Percentiles rank a stretch among this genome's conserved stretches.
phyloP scores from a whole-genome alignment of 2,329 filamentous ascomycete genomes.

The Colletotrichum brevisporum region DNA sequence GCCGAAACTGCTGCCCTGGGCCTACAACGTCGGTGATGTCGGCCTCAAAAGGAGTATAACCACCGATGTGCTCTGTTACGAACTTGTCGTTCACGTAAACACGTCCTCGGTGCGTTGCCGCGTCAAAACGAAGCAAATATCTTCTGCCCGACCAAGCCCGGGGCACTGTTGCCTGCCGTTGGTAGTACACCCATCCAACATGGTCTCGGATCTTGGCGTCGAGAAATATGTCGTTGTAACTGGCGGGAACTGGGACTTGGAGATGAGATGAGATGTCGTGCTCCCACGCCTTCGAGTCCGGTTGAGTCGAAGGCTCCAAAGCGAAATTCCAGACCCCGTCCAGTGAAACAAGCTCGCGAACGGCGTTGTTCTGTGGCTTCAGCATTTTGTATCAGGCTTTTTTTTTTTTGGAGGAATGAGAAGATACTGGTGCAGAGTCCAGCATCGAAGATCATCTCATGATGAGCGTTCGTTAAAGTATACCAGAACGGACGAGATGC shows the following conservation, averaged over 20 bases:
- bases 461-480: no score
- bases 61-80: conserved; percentile 45
- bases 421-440: not conserved
- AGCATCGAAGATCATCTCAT: not conserved
- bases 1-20: conserved; percentile 44
- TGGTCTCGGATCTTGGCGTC: conserved; percentile 46
- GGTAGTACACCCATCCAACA: conserved; percentile 51
- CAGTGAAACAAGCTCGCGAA: conserved; percentile 41
- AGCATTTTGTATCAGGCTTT: conserved; percentile 32
- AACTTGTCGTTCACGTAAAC: conserved; percentile 47
- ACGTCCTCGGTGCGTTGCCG: conserved; percentile 47
- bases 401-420: not conserved
- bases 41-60: conserved; percentile 48
- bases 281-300: conserved; percentile 41
- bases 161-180: conserved; percentile 46
- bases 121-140: conserved; percentile 46
- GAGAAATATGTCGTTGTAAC: conserved; percentile 46
- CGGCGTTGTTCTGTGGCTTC: conserved; percentile 40
- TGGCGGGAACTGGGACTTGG: conserved; percentile 45
- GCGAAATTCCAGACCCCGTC: conserved; percentile 47
- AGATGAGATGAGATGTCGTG: conserved; percentile 48
- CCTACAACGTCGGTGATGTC: conserved; percentile 43
- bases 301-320: conserved; percentile 26
- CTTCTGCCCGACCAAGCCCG: conserved; percentile 39
- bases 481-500: no score